Conservation (phyloP, 306 rosid species). For the Astragalus glycyphyllos region DNA sequence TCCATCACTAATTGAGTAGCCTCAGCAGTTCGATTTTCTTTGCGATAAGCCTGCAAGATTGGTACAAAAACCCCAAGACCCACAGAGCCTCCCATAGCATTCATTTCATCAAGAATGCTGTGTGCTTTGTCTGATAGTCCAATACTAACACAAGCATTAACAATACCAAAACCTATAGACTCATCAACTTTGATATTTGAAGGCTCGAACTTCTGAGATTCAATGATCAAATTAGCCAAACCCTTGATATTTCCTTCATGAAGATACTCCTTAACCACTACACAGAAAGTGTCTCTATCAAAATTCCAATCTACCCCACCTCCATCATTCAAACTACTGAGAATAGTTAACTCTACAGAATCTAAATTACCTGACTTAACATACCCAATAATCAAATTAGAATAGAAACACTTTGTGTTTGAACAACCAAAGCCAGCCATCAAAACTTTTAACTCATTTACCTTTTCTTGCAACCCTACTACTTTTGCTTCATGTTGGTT, state of each 20-base stretch:
- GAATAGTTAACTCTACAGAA: constrained; percentile 63
- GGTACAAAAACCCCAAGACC: constrained; percentile 92
- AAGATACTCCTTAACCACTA: constrained; percentile 59
- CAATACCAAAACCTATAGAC: constrained; percentile 45
- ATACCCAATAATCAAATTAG: constrained; percentile 72
- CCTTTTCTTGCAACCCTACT: constrained; percentile 70
- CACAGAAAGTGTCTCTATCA: constrained; percentile 67
- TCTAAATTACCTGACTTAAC: constrained; percentile 70
- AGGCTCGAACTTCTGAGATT: constrained; percentile 79
- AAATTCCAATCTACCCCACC: constrained; percentile 52
- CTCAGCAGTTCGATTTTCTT: constrained; percentile 81
- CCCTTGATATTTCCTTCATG: constrained; percentile 61
- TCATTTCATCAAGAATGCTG: constrained; percentile 78
- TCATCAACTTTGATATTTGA: constrained; percentile 22
- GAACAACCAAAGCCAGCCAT: constrained; percentile 66
- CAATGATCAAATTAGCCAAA: constrained; percentile 73
- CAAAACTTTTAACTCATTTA: constrained; percentile 63
- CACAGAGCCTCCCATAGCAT: constrained; percentile 68
- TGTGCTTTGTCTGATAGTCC: constrained; percentile 86
- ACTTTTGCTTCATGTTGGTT: too few relatives aligned
- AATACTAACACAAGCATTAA: constrained; percentile 75
- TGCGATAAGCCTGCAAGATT: constrained; percentile 88
- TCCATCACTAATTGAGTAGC: constrained; percentile 77
- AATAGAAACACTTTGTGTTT: constrained; percentile 48
- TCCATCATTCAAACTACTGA: constrained; percentile 63